Conservation (phyloP, 768 basidiomycete species). For the Macrolepiota fuliginosa region DNA sequence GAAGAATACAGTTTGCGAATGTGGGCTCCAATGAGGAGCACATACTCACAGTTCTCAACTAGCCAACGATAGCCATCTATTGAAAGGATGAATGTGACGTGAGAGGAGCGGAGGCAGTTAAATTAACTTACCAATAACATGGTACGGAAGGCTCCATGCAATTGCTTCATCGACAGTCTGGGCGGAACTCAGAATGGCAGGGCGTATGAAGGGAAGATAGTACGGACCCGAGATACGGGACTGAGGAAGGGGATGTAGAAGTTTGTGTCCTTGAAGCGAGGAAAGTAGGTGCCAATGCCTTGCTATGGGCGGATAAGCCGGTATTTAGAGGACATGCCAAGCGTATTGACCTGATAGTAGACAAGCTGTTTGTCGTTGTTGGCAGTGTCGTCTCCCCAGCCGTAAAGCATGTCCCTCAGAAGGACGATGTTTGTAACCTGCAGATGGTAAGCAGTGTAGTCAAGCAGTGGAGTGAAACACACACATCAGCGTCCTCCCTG, state of each 20-base stretch:
- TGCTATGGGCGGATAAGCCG: conserved; percentile 1
- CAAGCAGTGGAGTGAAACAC: background rate
- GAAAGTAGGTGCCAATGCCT: conserved; percentile 19
- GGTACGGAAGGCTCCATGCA: conserved; percentile 18
- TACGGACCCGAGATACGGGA: conserved; percentile 11
- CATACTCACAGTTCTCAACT: conserved; percentile 15
- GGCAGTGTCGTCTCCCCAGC: background rate
- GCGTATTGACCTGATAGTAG: conserved; percentile 15
- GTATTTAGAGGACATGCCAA: background rate
- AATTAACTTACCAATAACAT: conserved; percentile 16
- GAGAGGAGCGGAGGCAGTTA: background rate
- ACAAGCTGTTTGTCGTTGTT: conserved; percentile 15
- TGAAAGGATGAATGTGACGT: background rate
- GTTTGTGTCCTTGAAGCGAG: conserved; percentile 12
- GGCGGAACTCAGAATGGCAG: background rate
- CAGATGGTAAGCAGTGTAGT: background rate
- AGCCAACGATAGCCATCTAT: conserved; percentile 18
- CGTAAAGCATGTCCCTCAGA: conserved; percentile 16
- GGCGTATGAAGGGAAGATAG: background rate
- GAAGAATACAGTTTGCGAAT: too few species aligned
- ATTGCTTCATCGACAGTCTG: conserved; percentile 16
- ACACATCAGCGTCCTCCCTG: conserved; percentile 5
- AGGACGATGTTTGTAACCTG: conserved; percentile 19
- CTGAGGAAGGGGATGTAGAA: conserved; percentile 13
- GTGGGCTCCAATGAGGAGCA: too few species aligned